Base-by-base conservation (phyloP, 371 early-diverging fungal species). In the Rhizopus sp. region DNA sequence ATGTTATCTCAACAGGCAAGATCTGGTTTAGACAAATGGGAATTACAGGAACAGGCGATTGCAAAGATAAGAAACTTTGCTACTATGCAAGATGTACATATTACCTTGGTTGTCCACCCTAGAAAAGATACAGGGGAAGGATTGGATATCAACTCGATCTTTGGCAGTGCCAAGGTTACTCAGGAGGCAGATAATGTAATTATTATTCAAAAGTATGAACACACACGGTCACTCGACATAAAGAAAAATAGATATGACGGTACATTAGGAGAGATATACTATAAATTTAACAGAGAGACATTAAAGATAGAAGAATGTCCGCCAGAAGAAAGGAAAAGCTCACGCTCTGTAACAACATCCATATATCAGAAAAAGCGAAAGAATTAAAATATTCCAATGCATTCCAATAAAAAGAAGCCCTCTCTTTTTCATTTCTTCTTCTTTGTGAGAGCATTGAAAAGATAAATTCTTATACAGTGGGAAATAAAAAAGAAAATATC, bases 101-200 rank as follows among this genome's bases (percentile, higher is more conserved):
- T 91, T 13, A 84, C 90, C 0, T 64, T 91, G 7, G 92, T 91
- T 13, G 92, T 90, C 0, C 92, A 91, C 68, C 81, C 90, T 40
- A 73, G 88, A 52, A 91, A 91, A 60, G 87, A 87, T 39, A 58
- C 69, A 33, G 70, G 73, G 6, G 77, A 80, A 23, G 72, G 70
- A 17, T 61, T 88, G 15, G 90, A 89, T 56, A 81, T 91, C 55
- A 83, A 85, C 53, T 87, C 88, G 3, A 77, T 91, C 7, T 87
- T 89, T 66, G 92, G 92, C 29, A 85, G 89, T 38, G 92, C 89
- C 52, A 91, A 91, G 69, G 81, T 89, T 1, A 88, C 91, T 13
- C 92, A 91, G 56, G 92, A 91, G 73, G 90, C 92, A 9, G 92
- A 91, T 58, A 91, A 91, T 70, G 91, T 91, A 0, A 73, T 91